These are phyloP conservation scores for Venturia oleaginea DNA, from an alignment of 2,329 filamentous ascomycete genomes.

Conservation along the genomic window DNA sequence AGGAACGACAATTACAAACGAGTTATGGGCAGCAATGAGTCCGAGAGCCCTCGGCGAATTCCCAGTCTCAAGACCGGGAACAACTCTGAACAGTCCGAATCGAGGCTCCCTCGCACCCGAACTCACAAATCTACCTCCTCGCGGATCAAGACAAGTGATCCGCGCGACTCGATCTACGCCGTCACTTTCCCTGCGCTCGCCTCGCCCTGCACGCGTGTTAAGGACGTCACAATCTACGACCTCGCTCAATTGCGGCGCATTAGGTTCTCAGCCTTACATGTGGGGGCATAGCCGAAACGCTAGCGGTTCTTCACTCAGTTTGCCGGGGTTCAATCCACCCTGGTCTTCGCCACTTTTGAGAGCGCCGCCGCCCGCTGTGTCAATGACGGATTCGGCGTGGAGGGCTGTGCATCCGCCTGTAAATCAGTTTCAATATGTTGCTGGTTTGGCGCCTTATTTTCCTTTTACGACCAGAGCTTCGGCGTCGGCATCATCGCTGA, in stretches of 20 bases:
- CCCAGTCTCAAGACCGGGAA: neutral
- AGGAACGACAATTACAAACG: neutral
- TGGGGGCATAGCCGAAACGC: neutral
- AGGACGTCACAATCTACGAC: neutral
- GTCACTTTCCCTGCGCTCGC: neutral
- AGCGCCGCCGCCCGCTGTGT: neutral
- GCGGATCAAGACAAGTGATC: neutral
- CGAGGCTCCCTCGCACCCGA: neutral
- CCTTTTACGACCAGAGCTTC: neutral
- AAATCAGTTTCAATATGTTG: neutral
- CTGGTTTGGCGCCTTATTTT: neutral
- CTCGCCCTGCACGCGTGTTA: neutral
- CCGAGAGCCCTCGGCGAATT: neutral
- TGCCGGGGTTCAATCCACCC: neutral
- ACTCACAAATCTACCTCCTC: neutral
- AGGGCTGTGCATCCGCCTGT: constrained; percentile 4
- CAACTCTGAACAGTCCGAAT: neutral
- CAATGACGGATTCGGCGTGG: neutral
- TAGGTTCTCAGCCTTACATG: neutral
- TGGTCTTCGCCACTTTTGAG: neutral
- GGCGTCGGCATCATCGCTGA: too few species aligned
- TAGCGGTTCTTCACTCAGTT: neutral
- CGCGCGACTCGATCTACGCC: neutral
- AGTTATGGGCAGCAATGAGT: neutral
- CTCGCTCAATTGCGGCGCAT: neutral